Evolutionary conservation across 306 rosid genomes (phyloP), one percentile per base, ranked within the genome.

Genomic region (Begonia peltatifolia): DNA sequence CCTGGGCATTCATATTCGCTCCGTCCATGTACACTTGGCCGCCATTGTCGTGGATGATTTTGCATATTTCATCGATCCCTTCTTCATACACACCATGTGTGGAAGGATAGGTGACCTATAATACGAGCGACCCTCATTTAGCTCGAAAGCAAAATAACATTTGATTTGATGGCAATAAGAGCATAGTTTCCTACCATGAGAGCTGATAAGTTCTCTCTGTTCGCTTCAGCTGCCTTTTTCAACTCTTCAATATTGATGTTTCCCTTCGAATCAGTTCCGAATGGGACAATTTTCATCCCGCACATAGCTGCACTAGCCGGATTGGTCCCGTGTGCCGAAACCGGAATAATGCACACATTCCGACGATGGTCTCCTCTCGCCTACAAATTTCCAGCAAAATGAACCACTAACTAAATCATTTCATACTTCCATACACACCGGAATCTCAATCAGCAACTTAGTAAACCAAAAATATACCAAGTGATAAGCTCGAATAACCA

Each of bases 221-320:
- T 72, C 61, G 70, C 68, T 72, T 92, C 96, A 59, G 99, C 99
- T 56, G 99, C 99, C 73, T 87, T 79, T 74, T 70, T 92, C 70
- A 92, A 78, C 72, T 92, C 93, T 66, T 63, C 75, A 53, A 92
- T 87, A 60, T 87, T 87, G 58, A 92, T 92, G 75, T 92, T 92
- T 66, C 99, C 99, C 73, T 92, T 79, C 51, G 99, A 83, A 81
- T 92, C 99, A 41, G 99, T 92, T 71, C 99, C 99, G n/a, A 92
- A 70, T 2, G 93, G 18, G 58, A 92, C 99, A 56, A 92, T 92
- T 69, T 87, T 83, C 99, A 92, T 92, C 64, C 99, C 99, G 70
- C 84, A 75, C 99, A 92, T 92, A 22, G 99, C 99, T 65, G 99
- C 99, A 66, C 99, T 92, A 46, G 99, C 99, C 42, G 99, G 99